Base-by-base conservation (phyloP, 164 flowering plant species). In the Vitis amurensis region DNA sequence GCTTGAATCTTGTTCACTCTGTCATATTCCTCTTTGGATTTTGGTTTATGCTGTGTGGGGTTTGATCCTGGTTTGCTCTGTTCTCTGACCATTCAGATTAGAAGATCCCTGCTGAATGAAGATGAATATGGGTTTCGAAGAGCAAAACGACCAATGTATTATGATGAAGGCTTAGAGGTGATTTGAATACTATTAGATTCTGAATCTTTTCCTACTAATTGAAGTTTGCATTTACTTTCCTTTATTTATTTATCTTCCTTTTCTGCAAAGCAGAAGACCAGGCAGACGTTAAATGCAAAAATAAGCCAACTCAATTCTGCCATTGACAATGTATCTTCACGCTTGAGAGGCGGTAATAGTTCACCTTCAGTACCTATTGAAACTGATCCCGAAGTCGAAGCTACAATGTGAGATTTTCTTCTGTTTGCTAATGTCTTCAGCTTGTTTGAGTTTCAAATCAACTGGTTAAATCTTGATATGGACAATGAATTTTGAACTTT, bases 101-200 rank as follows among this genome's bases (percentile, higher is more conserved):
- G 99, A 78, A 91, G 93, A 74, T 80, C 96, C 31, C 57, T 94
- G 69, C 87, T 91, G 8, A 87, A 91, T 77, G 99, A 94, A 81
- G 88, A 92, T 76, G 99, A 94, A 72, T 76, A 85, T 71, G 99
- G 99, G 16, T 91, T 94, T 66, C 77, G 86, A 55, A 90, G 72
- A 80, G 90, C 93, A 50, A 87, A 59, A 78, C 71, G 85, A 74
- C 97, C 96, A 31, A 80, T 84, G 58, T 94, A 92, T 74, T 91
- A 92, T 59, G 97, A 94, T 68, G 96, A 90, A 67, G 97, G 98
- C 50, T 76, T 90, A 49, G 97, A 92, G 95, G 98, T 94, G 66
- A 77, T 19, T 27, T 14, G 8, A 7, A 9, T 5, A 37, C 44
- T 37, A 37, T 37, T 37, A 37, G 44, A 37, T 37, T 37, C 44